Evolutionary conservation across 371 early-diverging fungal genomes (phyloP).

Genomic region (Mucor saturninus): DNA sequence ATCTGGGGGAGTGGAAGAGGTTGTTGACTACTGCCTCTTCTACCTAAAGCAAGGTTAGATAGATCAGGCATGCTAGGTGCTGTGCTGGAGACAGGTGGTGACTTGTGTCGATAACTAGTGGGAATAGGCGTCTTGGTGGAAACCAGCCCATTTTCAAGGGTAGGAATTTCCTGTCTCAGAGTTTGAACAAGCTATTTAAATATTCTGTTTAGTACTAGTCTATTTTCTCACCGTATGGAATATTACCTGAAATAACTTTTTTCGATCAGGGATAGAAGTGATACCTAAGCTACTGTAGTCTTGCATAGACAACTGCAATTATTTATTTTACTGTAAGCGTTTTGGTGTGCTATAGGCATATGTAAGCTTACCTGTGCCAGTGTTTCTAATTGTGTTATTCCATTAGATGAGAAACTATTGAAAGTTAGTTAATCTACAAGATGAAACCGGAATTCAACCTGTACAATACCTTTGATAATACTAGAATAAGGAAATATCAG

Average conservation of each 20-base stretch:
- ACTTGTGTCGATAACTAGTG: constrained; percentile 11
- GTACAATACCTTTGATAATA: constrained; percentile 33
- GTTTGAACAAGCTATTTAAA: constrained; percentile 57
- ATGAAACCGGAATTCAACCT: constrained; percentile 8
- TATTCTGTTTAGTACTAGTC: background rate
- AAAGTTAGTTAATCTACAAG: background rate
- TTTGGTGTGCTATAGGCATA: background rate
- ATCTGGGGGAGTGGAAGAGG: constrained; percentile 5
- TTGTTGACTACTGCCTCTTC: constrained; percentile 20
- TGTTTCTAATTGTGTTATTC: constrained; percentile 58
- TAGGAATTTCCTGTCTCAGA: constrained; percentile 37
- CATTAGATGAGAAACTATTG: constrained; percentile 55
- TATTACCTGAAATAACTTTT: constrained; percentile 58
- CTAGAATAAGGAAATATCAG: constrained; percentile 6
- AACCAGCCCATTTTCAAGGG: constrained; percentile 38
- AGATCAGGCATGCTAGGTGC: constrained; percentile 6
- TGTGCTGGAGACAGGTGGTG: background rate
- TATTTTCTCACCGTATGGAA: constrained; percentile 19
- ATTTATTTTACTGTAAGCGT: background rate
- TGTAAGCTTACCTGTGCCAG: constrained; percentile 47
- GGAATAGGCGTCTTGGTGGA: constrained; percentile 9
- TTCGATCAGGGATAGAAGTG: constrained; percentile 74
- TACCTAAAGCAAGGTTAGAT: constrained; percentile 3
- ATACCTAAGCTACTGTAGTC: constrained; percentile 77
- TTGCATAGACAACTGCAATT: constrained; percentile 68